Conservation (phyloP, 2,329 filamentous ascomycete genomes). For the Cladosporium sp. region DNA sequence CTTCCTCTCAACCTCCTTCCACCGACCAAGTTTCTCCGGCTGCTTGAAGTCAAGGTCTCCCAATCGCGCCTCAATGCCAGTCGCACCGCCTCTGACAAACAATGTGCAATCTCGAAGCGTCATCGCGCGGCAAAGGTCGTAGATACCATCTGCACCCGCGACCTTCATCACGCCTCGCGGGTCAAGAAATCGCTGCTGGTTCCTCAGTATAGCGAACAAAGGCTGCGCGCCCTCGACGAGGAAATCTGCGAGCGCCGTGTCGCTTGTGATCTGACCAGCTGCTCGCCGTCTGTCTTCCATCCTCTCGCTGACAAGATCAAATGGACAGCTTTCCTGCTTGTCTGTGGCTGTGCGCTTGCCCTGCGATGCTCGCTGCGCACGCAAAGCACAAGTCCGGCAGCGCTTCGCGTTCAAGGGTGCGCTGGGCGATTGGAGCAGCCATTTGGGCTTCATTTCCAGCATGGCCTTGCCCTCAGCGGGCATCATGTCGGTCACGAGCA, state of each 20-base stretch:
- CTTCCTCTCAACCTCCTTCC: constrained; percentile 42
- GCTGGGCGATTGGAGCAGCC: constrained; percentile 48
- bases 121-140: constrained; percentile 44
- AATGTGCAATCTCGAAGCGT: constrained; percentile 51
- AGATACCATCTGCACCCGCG: constrained; percentile 17
- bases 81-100: constrained; percentile 36
- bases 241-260: constrained; percentile 28
- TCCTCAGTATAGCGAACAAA: constrained; percentile 40
- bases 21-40: constrained; percentile 42
- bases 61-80: constrained; percentile 42
- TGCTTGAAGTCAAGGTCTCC: constrained; percentile 51
- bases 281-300: constrained; percentile 26
- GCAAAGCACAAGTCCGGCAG: constrained; percentile 50
- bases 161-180: constrained; percentile 34
- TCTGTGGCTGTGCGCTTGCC: constrained; percentile 33
- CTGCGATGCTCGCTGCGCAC: constrained; percentile 36
- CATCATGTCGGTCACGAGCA: constrained; percentile 40
- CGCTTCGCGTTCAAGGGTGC: constrained; percentile 42
- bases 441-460: constrained; percentile 51
- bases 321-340: constrained; percentile 40
- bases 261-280: constrained; percentile 27
- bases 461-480: constrained; percentile 28
- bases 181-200: constrained; percentile 42
- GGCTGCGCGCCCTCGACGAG: constrained; percentile 35
- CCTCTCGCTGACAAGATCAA: constrained; percentile 40